Evolutionary conservation across 331 rosid genomes (phyloP), one percentile per base, ranked within the genome.

Genomic region (Telfairia occidentalis): DNA sequence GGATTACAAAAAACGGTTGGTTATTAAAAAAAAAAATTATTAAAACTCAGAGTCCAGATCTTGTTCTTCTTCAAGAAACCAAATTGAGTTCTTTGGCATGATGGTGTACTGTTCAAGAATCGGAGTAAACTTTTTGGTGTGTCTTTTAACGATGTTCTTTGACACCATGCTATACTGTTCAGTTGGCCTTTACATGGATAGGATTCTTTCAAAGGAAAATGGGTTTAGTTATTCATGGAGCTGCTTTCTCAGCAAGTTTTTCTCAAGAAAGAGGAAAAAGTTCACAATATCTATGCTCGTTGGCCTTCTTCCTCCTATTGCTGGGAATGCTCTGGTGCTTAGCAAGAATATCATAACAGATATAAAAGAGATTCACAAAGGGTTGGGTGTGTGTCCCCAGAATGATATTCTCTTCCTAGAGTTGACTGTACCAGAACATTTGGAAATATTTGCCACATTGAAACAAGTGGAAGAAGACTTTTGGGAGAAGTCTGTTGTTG

Each of bases 211-310:
- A 24, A 83, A 88, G 78, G 96, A 94, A 82, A 87, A 89, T 87
- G 98, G 96, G 61, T 71, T 70, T 28, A 89, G 80, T 74, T 87
- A 86, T 83, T 90, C 91, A 42, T 94, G 97, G 97, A 87, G 78
- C 79, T 94, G 89, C 82, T 81, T 90, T 82, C 87, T 88, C 75
- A 81, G 35, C 59, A 82, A 77, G 76, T 81, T 70, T 72, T 89
- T 85, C 52, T 87, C 87, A 91, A 88, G 77, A 78, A 88, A 78
- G 85, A 81, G 83, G 77, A 81, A 91, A 94, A 85, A 91, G 96
- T 80, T 89, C 97, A 89, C 97, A 35, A 91, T 94, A 79, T 89
- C 98, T 43, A 94, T 94, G 97, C 97, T 94, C 71, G 98, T 94
- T 77, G 98, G 98, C 73, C 96, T 91, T 78, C 80, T 88, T 90